Evolutionary conservation across 202 grass and related monocot species (phyloP).

Genomic region (Panicum hallii): DNA sequence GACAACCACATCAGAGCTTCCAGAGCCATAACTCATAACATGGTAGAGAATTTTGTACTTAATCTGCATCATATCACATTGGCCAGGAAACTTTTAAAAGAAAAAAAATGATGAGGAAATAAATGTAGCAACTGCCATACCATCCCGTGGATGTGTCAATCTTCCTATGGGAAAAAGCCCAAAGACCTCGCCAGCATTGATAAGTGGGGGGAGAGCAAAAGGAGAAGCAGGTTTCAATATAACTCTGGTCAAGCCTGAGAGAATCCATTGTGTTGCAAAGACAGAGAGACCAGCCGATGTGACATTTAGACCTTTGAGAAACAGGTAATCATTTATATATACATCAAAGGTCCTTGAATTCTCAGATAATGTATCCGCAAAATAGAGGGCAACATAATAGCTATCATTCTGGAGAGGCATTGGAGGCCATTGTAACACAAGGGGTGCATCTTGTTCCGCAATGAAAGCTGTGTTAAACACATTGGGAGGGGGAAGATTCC

Average conservation of each 20-base stretch:
- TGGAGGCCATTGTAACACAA: constrained; percentile 81
- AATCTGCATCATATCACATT: constrained; percentile 19
- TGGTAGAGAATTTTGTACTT: background rate
- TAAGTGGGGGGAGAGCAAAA: constrained; percentile 73
- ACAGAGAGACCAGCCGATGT: constrained; percentile 84
- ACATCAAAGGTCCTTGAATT: constrained; percentile 74
- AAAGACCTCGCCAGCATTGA: constrained; percentile 95
- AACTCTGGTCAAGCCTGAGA: constrained; percentile 79
- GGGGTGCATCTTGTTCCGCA: constrained; percentile 55
- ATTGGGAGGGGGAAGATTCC: constrained; percentile 82
- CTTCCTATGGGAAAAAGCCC: constrained; percentile 80
- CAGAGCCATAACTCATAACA: constrained; percentile 14
- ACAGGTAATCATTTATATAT: constrained; percentile 82
- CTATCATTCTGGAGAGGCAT: constrained; percentile 73
- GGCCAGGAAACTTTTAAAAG: background rate
- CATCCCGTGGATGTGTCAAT: constrained; percentile 65
- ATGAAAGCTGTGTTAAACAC: constrained; percentile 84
- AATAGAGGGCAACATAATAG: constrained; percentile 95
- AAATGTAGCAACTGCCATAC: constrained; percentile 52
- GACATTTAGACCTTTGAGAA: constrained; percentile 53
- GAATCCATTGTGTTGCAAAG: constrained; percentile 83
- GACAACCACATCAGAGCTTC: background rate
- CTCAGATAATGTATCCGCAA: constrained; percentile 75
- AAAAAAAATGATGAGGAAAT: constrained; percentile 1
- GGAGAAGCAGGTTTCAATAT: constrained; percentile 58